These are phyloP conservation scores for Sequoiadendron giganteum DNA, from an alignment of 75 land plant genomes.

Conservation along the genomic window DNA sequence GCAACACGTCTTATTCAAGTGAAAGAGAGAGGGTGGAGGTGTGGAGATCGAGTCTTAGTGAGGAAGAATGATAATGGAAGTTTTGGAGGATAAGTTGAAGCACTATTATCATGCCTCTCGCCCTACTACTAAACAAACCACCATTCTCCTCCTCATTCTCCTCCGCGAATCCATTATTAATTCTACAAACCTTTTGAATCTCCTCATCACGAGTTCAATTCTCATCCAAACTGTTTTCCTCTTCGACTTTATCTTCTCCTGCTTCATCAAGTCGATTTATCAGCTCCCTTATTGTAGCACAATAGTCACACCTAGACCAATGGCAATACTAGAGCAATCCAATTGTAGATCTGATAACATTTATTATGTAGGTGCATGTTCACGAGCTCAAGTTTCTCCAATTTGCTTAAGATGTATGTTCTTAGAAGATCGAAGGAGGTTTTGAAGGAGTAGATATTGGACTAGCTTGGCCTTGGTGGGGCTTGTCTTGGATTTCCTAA, in stretches of 20 bases:
- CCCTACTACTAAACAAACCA: background rate
- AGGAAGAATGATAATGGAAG: too few relatives aligned
- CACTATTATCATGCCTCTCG: background rate
- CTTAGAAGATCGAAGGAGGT: slow-evolving; percentile 87
- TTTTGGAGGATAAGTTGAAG: background rate
- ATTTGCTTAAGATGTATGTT: slow-evolving; percentile 78
- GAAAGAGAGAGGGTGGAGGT: too few relatives aligned
- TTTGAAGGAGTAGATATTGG: slow-evolving; percentile 85
- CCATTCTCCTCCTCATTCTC: slow-evolving; percentile 1
- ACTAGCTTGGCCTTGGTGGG: slow-evolving; percentile 75
- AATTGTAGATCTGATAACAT: slow-evolving; percentile 86
- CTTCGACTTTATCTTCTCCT: background rate
- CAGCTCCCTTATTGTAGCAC: slow-evolving; percentile 5
- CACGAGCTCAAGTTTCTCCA: slow-evolving; percentile 88
- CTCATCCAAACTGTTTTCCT: background rate
- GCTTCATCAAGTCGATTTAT: background rate
- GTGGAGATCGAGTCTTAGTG: too few relatives aligned
- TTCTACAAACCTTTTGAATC: background rate
- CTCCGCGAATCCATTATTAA: background rate
- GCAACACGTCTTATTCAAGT: too few relatives aligned
- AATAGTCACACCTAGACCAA: too few relatives aligned
- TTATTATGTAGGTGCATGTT: slow-evolving; percentile 94
- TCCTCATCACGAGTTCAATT: background rate
- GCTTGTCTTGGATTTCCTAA: slow-evolving; percentile 17
- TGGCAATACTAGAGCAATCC: too few relatives aligned